A percentile compares a stretch with the other conserved stretches of the same genome.
These are phyloP conservation scores for Rugonectria rugulosa DNA, from an alignment of 2,329 filamentous ascomycete species.

Conservation along the genomic window DNA sequence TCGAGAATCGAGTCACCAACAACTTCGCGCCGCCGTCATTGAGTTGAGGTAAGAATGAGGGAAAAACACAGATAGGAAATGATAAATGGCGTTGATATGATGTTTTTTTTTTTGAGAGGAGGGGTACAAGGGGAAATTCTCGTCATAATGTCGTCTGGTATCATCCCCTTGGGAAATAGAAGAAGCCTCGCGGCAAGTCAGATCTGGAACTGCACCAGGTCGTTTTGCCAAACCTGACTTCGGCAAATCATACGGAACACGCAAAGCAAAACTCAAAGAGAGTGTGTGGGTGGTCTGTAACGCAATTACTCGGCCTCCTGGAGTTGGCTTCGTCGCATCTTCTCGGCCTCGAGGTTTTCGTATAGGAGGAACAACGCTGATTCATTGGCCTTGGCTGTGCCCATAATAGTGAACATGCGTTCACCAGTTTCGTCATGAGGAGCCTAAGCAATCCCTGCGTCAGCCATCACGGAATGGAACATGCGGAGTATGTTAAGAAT, in stretches of 20 bases:
- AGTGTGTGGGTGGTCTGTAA: constrained; percentile 10
- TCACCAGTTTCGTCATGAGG: constrained; percentile 97
- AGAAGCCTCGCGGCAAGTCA: constrained; percentile 71
- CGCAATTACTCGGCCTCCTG: constrained; percentile 58
- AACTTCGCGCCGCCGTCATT: constrained; percentile 18
- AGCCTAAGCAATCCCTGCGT: constrained; percentile 57
- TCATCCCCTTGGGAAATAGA: constrained; percentile 56
- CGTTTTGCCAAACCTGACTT: constrained; percentile 59
- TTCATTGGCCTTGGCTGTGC: constrained; percentile 91
- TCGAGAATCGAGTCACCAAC: constrained; percentile 13
- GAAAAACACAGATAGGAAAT: constrained; percentile 38
- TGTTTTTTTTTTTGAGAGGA: constrained; percentile 31
- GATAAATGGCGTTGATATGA: constrained; percentile 33
- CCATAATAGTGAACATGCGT: constrained; percentile 99
- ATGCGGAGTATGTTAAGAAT: neutral
- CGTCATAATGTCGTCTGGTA: constrained; percentile 55
- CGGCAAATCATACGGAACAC: constrained; percentile 40
- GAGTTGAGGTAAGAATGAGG: constrained; percentile 31
- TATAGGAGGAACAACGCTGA: constrained; percentile 95
- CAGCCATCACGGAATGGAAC: neutral
- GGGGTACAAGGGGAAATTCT: constrained; percentile 37
- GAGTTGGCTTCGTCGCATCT: constrained; percentile 93
- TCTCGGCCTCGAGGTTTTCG: constrained; percentile 98
- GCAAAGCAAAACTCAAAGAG: constrained; percentile 41
- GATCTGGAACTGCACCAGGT: constrained; percentile 62